These are phyloP conservation scores for Gossypium thurberi DNA, from an alignment of 345 rosid genomes.

Conservation along the genomic window DNA sequence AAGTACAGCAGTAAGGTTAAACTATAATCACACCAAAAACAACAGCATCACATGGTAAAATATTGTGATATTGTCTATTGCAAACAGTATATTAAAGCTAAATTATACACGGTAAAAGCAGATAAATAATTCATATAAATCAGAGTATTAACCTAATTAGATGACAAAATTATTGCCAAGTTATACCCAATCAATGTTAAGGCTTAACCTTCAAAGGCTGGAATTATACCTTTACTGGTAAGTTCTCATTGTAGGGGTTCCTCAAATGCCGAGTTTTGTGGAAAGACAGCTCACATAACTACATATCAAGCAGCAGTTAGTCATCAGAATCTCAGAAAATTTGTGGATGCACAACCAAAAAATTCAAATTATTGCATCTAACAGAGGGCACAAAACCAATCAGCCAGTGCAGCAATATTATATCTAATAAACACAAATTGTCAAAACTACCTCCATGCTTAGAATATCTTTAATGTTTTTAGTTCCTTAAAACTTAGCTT, in stretches of 20 bases:
- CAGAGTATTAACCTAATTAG: not conserved
- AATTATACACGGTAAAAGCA: not conserved
- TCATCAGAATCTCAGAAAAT: slow-evolving; percentile 8
- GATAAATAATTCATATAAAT: not conserved
- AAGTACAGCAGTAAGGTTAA: slow-evolving; percentile 17
- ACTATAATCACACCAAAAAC: not conserved
- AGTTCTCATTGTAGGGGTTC: slow-evolving; percentile 94
- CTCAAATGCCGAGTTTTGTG: slow-evolving; percentile 89
- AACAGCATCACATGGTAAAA: not conserved
- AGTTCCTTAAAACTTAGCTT: not conserved
- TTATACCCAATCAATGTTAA: not conserved
- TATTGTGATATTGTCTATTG: not conserved
- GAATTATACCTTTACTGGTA: slow-evolving; percentile 81
- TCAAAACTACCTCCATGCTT: not conserved
- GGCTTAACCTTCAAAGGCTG: not conserved
- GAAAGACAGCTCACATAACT: slow-evolving; percentile 94
- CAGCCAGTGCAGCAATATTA: not conserved
- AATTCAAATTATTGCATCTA: not conserved
- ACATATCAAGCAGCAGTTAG: slow-evolving; percentile 29
- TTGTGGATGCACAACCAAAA: not conserved
- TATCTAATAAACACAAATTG: not conserved
- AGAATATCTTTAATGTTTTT: not conserved
- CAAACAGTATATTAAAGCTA: not conserved
- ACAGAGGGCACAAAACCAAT: not conserved
- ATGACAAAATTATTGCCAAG: not conserved